Evolutionary conservation across 495 filamentous ascomycete genomes (phyloP).

Genomic region (Penicillium fimorum): DNA sequence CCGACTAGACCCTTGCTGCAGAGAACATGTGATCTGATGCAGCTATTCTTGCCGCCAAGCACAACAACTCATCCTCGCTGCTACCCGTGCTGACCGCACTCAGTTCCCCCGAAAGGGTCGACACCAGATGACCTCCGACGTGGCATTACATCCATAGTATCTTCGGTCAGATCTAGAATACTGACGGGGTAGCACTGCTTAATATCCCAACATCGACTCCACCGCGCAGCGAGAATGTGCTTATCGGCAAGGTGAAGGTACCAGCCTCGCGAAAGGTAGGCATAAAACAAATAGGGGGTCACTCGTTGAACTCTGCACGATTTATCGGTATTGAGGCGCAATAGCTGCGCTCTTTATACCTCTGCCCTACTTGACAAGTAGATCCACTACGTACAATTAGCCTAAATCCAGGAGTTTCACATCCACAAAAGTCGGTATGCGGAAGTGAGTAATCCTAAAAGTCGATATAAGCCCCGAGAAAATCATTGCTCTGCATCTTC

Average conservation of each 20-base stretch:
- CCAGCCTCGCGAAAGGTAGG: background rate
- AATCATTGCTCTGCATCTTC: background rate
- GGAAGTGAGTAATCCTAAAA: background rate
- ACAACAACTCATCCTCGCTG: slow-evolving; percentile 26
- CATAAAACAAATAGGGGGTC: background rate
- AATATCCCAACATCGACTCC: background rate
- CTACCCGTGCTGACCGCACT: slow-evolving; percentile 16
- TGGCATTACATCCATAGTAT: slow-evolving; percentile 32
- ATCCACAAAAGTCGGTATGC: background rate
- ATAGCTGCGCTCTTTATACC: background rate
- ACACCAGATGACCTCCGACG: slow-evolving; percentile 21
- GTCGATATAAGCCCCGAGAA: background rate
- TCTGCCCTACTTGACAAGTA: background rate
- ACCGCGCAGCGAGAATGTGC: slow-evolving; percentile 11
- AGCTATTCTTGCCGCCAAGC: slow-evolving; percentile 21
- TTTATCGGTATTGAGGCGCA: background rate
- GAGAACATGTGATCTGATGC: background rate
- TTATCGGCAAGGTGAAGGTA: slow-evolving; percentile 15
- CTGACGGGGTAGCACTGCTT: background rate
- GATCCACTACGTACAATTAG: background rate
- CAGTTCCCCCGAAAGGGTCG: slow-evolving; percentile 14
- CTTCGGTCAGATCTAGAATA: slow-evolving; percentile 7
- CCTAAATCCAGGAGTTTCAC: background rate
- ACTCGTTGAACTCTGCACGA: background rate
- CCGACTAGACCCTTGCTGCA: background rate